These are phyloP conservation scores for Collybia sp. DNA, from an alignment of 768 basidiomycete genomes.

Conservation along the genomic window DNA sequence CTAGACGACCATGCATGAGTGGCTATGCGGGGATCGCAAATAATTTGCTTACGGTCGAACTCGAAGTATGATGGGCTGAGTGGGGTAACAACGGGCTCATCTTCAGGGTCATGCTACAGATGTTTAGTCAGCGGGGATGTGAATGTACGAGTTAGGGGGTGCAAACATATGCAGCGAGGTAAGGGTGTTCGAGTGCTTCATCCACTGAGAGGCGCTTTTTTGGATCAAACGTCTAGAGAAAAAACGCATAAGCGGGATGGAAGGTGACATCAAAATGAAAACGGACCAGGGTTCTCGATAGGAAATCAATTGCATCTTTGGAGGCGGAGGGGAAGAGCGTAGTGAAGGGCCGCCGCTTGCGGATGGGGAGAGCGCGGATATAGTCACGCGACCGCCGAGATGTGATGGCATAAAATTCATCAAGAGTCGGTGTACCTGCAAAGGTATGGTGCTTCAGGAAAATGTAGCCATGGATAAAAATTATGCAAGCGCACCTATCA, in stretches of 20 bases:
- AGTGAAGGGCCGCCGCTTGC: conserved; percentile 88
- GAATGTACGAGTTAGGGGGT: neutral
- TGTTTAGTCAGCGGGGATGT: conserved; percentile 35
- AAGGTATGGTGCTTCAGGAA: conserved; percentile 66
- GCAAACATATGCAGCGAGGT: conserved; percentile 62
- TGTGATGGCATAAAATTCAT: conserved; percentile 61
- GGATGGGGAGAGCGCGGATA: conserved; percentile 96
- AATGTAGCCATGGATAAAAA: conserved; percentile 95
- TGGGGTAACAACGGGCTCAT: conserved; percentile 83
- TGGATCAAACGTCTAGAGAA: conserved; percentile 67
- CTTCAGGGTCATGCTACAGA: conserved; percentile 97
- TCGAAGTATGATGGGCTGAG: conserved; percentile 86
- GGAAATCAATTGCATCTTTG: conserved; percentile 88
- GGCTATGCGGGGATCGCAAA: neutral
- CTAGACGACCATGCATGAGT: conserved; percentile 20
- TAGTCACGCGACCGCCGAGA: conserved; percentile 93
- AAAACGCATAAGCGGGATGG: neutral
- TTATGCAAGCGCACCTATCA: conserved; percentile 96
- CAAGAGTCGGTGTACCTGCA: neutral
- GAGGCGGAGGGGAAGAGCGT: conserved; percentile 93
- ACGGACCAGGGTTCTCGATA: conserved; percentile 77
- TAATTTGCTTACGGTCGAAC: conserved; percentile 64
- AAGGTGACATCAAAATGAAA: conserved; percentile 1
- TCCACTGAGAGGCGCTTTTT: conserved; percentile 95
- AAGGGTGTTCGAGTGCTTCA: conserved; percentile 92